Conservation (phyloP, 1,139 yeast genomes). For the Lodderomyces elongisporus region DNA sequence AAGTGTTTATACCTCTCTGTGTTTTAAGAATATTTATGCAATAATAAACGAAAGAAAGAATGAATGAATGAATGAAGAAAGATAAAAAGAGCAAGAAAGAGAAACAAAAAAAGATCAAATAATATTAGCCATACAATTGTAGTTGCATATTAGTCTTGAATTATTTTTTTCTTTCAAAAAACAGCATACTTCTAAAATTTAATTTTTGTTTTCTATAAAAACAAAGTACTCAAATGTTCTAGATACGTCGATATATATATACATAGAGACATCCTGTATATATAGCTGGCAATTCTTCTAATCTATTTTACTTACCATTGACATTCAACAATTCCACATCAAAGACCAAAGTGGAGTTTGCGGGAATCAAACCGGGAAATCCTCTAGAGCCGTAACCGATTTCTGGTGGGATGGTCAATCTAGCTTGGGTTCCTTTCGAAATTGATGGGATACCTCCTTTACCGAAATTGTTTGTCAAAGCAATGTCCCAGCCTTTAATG, state of each 20-base stretch:
- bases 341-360: slow-evolving; percentile 87
- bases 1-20: slow-evolving; percentile 13
- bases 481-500: slow-evolving; percentile 85
- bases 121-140: no score
- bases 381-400: slow-evolving; percentile 94
- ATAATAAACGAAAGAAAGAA: no score
- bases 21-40: neutral
- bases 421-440: slow-evolving; percentile 88
- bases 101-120: neutral
- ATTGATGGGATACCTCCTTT: slow-evolving; percentile 83
- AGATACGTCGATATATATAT: no score
- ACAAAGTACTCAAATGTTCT: no score
- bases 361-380: slow-evolving; percentile 94
- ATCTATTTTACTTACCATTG: slow-evolving; percentile 23
- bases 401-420: slow-evolving; percentile 85
- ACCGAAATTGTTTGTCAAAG: slow-evolving; percentile 13
- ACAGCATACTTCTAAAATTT: no score
- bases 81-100: slow-evolving; percentile 1
- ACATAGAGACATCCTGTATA: no score
- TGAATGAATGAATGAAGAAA: no score
- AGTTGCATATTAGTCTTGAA: no score
- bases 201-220: no score
- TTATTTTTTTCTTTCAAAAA: no score
- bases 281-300: no score
- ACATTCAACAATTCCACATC: slow-evolving; percentile 88